Base-by-base conservation (phyloP, 768 basidiomycete genomes). In the Termitomyces sp. region DNA sequence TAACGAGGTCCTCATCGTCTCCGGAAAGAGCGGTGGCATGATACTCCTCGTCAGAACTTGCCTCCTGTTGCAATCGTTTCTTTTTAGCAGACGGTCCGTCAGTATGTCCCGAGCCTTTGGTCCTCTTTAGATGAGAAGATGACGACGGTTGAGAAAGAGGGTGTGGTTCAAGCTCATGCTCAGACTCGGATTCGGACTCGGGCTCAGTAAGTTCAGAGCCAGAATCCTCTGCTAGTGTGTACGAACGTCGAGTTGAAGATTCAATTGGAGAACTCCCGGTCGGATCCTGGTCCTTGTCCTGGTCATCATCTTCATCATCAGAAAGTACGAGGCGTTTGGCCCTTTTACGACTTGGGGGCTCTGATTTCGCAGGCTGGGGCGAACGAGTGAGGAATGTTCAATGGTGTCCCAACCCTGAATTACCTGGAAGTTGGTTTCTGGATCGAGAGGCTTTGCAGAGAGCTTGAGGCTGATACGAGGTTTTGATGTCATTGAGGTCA, bases 271-370 rank as follows among this genome's bases (percentile, higher is more conserved):
- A 56, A 16, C 56, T 59, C 15, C 13, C 18, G 18, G 53, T 33
- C 32, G 50, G 44, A 47, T 51, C 50, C 15, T 41, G 46, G 31
- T 62, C 59, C 41, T n/a, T 16, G 35, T 63, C 63, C 20, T 66
- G 61, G 11, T 66, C 65, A 3, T 69, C 69, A 20, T 70, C 73
- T 16, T 60, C 68, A 23, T 62, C 59, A 32, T 70, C 65, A 35
- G 66, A 64, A 25, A 66, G 41, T 40, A 52, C 55, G 27, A 64
- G 65, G 45, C 66, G 66, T 49, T 70, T 66, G 31, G 54, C 52
- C 36, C 65, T 67, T 22, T 60, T 58, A 18, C 56, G 50, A 51
- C 41, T 38, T 5, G 58, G 44, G 6, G 54, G 36, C 32, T 65
- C 65, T 15, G 60, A 43, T 35, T 44, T 51, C 56, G 47, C 43